Percentiles rank a stretch among this genome's conserved stretches.
These are phyloP conservation scores for Edaphochlamys debaryana DNA, from an alignment of 139 green algal species.

Conservation along the genomic window DNA sequence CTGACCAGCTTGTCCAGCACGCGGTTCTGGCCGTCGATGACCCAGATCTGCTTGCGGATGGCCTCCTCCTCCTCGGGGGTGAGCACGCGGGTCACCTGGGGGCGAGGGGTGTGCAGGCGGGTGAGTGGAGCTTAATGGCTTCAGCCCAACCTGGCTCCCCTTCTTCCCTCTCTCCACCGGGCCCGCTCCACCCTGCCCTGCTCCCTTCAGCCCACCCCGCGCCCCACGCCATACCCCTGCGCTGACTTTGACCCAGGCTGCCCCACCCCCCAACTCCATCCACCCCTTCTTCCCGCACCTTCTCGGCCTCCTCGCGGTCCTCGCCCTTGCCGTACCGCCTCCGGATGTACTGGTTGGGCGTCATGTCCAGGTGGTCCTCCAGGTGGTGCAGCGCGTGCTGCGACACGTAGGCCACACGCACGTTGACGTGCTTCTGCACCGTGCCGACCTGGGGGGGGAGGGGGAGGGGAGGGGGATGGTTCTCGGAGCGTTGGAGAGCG, in stretches of 20 bases:
- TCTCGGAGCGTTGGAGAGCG: no score
- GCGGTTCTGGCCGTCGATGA: constrained; percentile 66
- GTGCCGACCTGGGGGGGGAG: constrained; percentile 36
- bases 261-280: no score
- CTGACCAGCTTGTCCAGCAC: constrained; percentile 63
- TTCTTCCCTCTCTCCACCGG: no score
- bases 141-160: no score
- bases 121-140: no score
- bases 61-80: constrained; percentile 45
- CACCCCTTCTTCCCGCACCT: no score
- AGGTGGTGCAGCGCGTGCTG: constrained; percentile 98
- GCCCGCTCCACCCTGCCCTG: no score
- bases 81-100: constrained; percentile 38
- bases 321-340: constrained; percentile 88
- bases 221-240: no score
- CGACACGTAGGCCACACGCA: constrained; percentile 93
- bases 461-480: neutral
- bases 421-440: constrained; percentile 88
- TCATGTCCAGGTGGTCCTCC: constrained; percentile 91
- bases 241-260: no score
- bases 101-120: neutral
- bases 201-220: neutral
- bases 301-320: constrained; percentile 60
- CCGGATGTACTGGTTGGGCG: constrained; percentile 92
- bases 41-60: constrained; percentile 54